A percentile compares a stretch with the other conserved stretches of the same genome.
These are phyloP conservation scores for Saccharomyces hybrid DNA, from an alignment of 1,139 yeast species.

Conservation along the genomic window DNA sequence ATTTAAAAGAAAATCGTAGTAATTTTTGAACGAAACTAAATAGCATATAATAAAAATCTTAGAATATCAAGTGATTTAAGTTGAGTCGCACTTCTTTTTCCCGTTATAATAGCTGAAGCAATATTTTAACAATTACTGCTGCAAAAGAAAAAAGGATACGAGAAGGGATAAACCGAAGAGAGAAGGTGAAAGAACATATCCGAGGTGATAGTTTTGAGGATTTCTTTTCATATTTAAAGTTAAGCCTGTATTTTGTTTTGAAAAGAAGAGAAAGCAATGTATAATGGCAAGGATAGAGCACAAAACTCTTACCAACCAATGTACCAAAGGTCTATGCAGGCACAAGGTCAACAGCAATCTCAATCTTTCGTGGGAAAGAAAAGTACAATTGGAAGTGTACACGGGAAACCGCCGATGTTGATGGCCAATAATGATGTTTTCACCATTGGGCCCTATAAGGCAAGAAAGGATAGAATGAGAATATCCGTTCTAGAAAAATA, in stretches of 20 bases:
- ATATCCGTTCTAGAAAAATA: slow-evolving; percentile 72
- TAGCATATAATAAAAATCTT: background rate
- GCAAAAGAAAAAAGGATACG: background rate
- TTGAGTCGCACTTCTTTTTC: background rate
- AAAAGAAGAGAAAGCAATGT: slow-evolving; percentile 6
- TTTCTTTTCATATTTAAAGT: background rate
- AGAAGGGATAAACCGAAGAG: background rate
- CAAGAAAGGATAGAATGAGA: slow-evolving; percentile 62
- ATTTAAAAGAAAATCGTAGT: background rate
- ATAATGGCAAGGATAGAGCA: slow-evolving; percentile 11
- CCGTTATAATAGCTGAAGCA: background rate
- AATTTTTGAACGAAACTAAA: background rate
- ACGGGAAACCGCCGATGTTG: slow-evolving; percentile 36
- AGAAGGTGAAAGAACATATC: background rate
- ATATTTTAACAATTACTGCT: background rate
- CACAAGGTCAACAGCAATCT: slow-evolving; percentile 7
- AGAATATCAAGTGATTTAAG: background rate
- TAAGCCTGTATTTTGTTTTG: background rate
- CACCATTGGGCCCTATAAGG: slow-evolving; percentile 64
- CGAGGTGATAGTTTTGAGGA: too few species aligned
- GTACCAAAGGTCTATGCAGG: slow-evolving; percentile 8
- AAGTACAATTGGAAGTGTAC: slow-evolving; percentile 12
- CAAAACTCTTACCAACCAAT: slow-evolving; percentile 11
- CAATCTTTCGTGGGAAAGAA: slow-evolving; percentile 6
- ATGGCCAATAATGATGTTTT: slow-evolving; percentile 66